These are phyloP conservation scores for Lactifluus hygrophoroides DNA, from an alignment of 768 basidiomycete genomes.

Conservation along the genomic window DNA sequence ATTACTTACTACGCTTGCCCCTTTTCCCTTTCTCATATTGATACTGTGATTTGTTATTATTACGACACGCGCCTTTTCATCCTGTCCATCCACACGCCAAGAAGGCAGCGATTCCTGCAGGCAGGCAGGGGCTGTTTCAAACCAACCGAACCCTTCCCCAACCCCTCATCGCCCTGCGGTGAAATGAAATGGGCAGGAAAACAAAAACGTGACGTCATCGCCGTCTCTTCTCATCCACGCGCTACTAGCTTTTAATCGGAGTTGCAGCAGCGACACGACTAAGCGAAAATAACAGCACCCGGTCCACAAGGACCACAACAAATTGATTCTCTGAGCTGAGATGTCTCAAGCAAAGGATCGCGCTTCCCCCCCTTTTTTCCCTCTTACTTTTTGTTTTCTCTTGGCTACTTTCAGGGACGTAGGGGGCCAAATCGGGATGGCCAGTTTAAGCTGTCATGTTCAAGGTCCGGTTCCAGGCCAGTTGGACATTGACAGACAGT, in stretches of 20 bases:
- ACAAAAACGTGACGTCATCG: background rate
- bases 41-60: background rate
- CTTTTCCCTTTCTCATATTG: background rate
- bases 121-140: background rate
- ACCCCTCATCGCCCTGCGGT: background rate
- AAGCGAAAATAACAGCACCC: background rate
- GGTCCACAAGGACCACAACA: background rate
- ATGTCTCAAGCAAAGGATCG: background rate
- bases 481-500: background rate
- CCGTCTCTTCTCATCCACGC: background rate
- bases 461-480: background rate
- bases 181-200: background rate
- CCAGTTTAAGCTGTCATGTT: background rate
- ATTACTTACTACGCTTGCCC: background rate
- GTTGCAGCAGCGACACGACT: background rate
- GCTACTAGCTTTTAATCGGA: background rate
- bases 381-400: too few relatives aligned
- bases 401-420: background rate
- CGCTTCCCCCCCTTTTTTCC: too few relatives aligned
- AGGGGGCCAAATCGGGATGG: background rate
- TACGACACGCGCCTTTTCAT: background rate
- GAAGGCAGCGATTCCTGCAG: background rate
- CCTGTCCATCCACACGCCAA: background rate
- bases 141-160: background rate
- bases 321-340: too few relatives aligned